phyloP scores from a whole-genome alignment of 371 early-diverging fungal species.

The Rhizopus delemar region DNA sequence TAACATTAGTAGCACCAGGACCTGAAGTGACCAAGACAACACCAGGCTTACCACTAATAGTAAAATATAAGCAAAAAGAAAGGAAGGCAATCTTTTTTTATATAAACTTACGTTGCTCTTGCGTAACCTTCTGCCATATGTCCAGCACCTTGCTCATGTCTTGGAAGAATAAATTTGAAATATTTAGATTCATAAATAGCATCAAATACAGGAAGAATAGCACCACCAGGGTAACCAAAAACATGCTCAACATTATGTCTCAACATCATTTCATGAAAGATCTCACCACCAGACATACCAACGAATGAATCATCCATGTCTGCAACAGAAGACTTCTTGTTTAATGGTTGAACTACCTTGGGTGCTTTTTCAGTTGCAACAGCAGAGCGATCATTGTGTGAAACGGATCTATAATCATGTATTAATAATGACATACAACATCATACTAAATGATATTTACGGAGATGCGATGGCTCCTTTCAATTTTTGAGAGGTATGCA shows the following conservation, averaged over 20 bases:
- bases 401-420: constrained; percentile 13
- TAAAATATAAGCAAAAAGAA: constrained; percentile 6
- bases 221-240: constrained; percentile 98
- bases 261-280: constrained; percentile 98
- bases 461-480: constrained; percentile 23
- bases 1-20: constrained; percentile 97
- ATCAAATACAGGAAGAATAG: constrained; percentile 95
- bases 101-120: constrained; percentile 73
- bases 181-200: constrained; percentile 94
- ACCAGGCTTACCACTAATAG: constrained; percentile 83
- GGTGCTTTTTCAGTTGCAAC: constrained; percentile 19
- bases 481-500: constrained; percentile 27
- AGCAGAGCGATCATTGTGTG: constrained; percentile 24
- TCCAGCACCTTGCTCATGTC: constrained; percentile 98
- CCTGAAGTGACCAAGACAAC: constrained; percentile 96
- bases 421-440: not conserved
- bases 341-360: constrained; percentile 31
- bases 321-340: constrained; percentile 12
- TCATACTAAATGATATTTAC: constrained; percentile 14
- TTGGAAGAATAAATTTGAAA: constrained; percentile 92
- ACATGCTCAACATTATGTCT: constrained; percentile 88
- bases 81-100: not conserved
- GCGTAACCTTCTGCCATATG: constrained; percentile 99
- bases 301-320: constrained; percentile 77
- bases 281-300: constrained; percentile 96